phyloP scores from a whole-genome alignment of 257 asterid species.

The Gynochthodes officinalis region DNA sequence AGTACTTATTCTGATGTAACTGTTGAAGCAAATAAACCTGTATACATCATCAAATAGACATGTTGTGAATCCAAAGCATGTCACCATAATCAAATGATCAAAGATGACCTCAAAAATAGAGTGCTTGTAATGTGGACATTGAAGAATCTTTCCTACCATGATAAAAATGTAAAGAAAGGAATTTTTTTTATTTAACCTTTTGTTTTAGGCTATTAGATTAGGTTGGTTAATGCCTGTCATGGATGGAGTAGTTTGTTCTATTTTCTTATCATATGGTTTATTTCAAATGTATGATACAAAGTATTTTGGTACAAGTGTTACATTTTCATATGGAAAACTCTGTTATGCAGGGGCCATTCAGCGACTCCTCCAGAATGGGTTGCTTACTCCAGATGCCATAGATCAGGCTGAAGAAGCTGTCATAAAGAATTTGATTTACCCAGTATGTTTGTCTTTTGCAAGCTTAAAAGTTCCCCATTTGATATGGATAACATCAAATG shows the following conservation, averaged over 20 bases:
- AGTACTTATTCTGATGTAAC: background rate
- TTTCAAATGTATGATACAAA: background rate
- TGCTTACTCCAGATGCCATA: slow-evolving; percentile 78
- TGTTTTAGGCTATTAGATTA: background rate
- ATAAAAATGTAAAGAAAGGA: background rate
- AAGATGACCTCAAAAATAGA: slow-evolving; percentile 1
- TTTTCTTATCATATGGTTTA: background rate
- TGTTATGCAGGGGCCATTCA: slow-evolving; percentile 79
- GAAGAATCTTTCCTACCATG: background rate
- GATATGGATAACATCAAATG: background rate
- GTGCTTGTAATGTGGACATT: background rate
- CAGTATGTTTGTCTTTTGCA: slow-evolving; percentile 42
- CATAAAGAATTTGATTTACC: slow-evolving; percentile 75
- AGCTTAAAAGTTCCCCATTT: background rate
- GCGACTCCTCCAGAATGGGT: slow-evolving; percentile 68
- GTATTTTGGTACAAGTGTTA: background rate
- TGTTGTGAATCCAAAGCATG: background rate
- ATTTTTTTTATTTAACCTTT: background rate
- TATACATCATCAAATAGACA: too few relatives aligned
- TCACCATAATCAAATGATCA: background rate
- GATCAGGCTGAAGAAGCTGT: slow-evolving; percentile 60
- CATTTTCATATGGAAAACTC: background rate
- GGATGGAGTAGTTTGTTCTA: background rate
- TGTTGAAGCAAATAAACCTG: background rate
- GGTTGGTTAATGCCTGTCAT: background rate